phyloP scores from a whole-genome alignment of 306 rosid genomes.

The Castanea sativa region DNA sequence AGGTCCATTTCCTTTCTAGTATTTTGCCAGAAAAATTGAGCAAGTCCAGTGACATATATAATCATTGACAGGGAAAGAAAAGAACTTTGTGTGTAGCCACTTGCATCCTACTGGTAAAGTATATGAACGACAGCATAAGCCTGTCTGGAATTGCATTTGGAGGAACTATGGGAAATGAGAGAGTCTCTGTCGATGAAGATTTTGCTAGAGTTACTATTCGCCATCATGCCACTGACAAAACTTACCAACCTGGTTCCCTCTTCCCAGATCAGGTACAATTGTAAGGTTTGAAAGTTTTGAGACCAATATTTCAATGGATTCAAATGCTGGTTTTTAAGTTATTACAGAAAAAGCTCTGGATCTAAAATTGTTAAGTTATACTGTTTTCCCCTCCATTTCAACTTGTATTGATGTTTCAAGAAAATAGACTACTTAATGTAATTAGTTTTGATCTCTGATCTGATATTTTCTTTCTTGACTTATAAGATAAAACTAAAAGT shows the following conservation, averaged over 20 bases:
- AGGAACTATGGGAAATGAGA: slow-evolving; percentile 70
- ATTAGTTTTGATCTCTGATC: not conserved
- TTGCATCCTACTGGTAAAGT: slow-evolving; percentile 63
- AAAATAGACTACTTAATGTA: not conserved
- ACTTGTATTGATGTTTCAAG: not conserved
- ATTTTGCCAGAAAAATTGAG: not conserved
- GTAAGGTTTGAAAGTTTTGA: slow-evolving; percentile 13
- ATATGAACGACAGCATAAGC: slow-evolving; percentile 68
- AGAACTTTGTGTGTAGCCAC: slow-evolving; percentile 85
- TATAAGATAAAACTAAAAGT: not conserved
- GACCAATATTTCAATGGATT: slow-evolving; percentile 10
- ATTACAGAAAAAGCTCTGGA: slow-evolving; percentile 5
- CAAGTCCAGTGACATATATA: slow-evolving; percentile 1
- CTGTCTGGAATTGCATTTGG: slow-evolving; percentile 83
- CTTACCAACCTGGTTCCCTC: slow-evolving; percentile 71
- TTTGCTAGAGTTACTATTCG: slow-evolving; percentile 67
- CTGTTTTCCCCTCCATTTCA: not conserved
- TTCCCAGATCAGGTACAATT: slow-evolving; percentile 75
- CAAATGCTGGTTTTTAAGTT: not conserved
- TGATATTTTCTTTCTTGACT: not conserved
- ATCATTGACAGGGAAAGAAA: slow-evolving; percentile 77
- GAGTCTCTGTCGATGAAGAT: slow-evolving; percentile 75
- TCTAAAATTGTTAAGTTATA: slow-evolving; percentile 13
- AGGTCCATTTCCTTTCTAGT: slow-evolving; percentile 18
- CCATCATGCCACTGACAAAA: slow-evolving; percentile 86